phyloP scores from a whole-genome alignment of 164 flowering plant genomes.

The Cinnamomum chago region DNA sequence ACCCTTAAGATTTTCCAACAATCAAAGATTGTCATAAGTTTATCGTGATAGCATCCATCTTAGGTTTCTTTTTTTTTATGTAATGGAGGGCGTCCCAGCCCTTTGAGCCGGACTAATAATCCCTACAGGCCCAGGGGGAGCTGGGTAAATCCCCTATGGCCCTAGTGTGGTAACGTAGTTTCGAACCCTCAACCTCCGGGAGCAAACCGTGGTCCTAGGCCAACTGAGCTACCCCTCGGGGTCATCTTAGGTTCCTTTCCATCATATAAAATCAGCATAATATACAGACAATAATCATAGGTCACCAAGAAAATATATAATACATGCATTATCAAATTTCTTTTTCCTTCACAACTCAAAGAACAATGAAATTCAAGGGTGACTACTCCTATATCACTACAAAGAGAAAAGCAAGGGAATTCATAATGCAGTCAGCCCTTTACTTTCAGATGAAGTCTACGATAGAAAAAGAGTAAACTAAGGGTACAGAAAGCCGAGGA shows the following conservation, averaged over 20 bases:
- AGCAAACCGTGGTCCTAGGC: too few relatives aligned
- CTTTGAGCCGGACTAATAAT: too few relatives aligned
- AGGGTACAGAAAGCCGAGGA: not conserved
- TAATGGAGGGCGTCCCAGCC: too few relatives aligned
- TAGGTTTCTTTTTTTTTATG: not conserved
- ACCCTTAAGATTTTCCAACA: not conserved
- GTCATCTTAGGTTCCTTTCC: not conserved
- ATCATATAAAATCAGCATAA: not conserved
- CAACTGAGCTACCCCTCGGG: too few relatives aligned
- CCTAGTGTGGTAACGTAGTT: too few relatives aligned
- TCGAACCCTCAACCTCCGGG: too few relatives aligned
- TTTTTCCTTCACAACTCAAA: not conserved
- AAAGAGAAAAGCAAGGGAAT: not conserved
- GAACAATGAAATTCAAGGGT: not conserved
- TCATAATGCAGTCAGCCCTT: not conserved
- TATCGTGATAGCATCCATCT: not conserved
- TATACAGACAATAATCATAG: not conserved
- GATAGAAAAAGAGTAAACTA: too few relatives aligned
- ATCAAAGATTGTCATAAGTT: not conserved
- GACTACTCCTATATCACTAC: not conserved
- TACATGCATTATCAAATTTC: not conserved
- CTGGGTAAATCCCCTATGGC: too few relatives aligned
- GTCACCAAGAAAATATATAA: not conserved
- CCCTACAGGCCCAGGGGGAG: too few relatives aligned
- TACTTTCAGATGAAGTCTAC: not conserved